Base-by-base conservation (phyloP, 805 yeast genomes). In the Candida boidinii region DNA sequence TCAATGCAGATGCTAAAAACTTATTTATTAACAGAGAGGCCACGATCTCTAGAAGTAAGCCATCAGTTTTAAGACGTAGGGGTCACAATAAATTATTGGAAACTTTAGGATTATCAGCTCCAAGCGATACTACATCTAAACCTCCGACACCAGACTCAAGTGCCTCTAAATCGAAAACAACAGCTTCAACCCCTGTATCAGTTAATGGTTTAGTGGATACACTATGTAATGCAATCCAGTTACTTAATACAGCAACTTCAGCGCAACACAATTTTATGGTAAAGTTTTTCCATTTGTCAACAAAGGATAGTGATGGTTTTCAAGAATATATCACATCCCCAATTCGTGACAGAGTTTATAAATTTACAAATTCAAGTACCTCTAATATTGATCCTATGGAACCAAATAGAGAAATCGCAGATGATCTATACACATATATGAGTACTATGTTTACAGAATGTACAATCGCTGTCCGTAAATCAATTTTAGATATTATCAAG, bases 191-290 rank as follows among this genome's bases (percentile, higher is more conserved):
- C 13, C 11, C 23, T 18, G 15, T 9, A n/a, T 8, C 6, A 18
- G n/a, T n/a, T 16, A 8, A 13, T 10, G 12, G 13, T n/a, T n/a
- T n/a, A n/a, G n/a, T n/a, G n/a, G n/a, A n/a, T n/a, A n/a, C n/a
- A n/a, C n/a, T n/a, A n/a, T n/a, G n/a, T n/a, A n/a, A n/a, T n/a
- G n/a, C n/a, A n/a, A n/a, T n/a, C n/a, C n/a, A n/a, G n/a, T n/a
- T n/a, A n/a, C n/a, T n/a, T n/a, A n/a, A n/a, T n/a, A n/a, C n/a
- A n/a, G n/a, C n/a, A n/a, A n/a, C n/a, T n/a, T n/a, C n/a, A n/a
- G n/a, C n/a, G n/a, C 74, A 73, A 37, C 79, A 73, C 45, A 68
- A 66, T 39, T 64, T 73, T 26, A 39, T 69, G 5, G 62, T 59
- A 17, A 52, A 48, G 8, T 58, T 76, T 44, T 67, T 72, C 55